Evolutionary conservation across 2,329 filamentous ascomycete genomes (phyloP).

Genomic region (Phialemonium atrogriseum): DNA sequence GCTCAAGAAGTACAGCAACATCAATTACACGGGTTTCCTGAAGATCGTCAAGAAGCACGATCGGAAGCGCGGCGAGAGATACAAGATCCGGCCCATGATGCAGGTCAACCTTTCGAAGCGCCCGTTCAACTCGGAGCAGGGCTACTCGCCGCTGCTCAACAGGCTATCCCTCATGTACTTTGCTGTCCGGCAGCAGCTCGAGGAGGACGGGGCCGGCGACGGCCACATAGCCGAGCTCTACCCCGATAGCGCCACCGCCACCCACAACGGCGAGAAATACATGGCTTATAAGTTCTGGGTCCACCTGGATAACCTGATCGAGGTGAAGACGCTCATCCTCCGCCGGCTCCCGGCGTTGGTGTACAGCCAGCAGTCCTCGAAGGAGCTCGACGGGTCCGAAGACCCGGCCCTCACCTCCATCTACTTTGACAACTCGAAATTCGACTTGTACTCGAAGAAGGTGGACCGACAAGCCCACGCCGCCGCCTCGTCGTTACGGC

Average conservation of each 20-base stretch:
- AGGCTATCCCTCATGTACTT: conserved; percentile 93
- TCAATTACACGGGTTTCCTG: conserved; percentile 96
- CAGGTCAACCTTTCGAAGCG: conserved; percentile 81
- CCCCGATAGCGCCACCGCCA: conserved; percentile 44
- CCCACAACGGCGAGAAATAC: conserved; percentile 62
- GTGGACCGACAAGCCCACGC: conserved; percentile 64
- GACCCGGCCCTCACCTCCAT: conserved; percentile 92
- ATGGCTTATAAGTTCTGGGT: conserved; percentile 95
- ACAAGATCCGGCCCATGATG: conserved; percentile 85
- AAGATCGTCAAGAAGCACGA: conserved; percentile 99
- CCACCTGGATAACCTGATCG: conserved; percentile 87
- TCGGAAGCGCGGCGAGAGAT: conserved; percentile 76
- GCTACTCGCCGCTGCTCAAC: conserved; percentile 83
- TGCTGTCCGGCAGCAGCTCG: conserved; percentile 78
- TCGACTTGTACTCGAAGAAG: conserved; percentile 81
- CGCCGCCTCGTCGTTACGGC: conserved; percentile 62
- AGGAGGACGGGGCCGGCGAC: conserved; percentile 38
- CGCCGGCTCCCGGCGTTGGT: conserved; percentile 85
- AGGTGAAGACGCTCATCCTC: conserved; percentile 93
- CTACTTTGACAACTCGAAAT: conserved; percentile 86
- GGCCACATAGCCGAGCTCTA: conserved; percentile 37
- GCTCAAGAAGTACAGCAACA: conserved; percentile 87
- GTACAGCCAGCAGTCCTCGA: conserved; percentile 81
- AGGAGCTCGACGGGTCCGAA: conserved; percentile 69
- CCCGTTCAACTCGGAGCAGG: conserved; percentile 86